Base-by-base conservation (phyloP, 2,329 filamentous ascomycete genomes). In the Myriosclerotinia duriaeana region DNA sequence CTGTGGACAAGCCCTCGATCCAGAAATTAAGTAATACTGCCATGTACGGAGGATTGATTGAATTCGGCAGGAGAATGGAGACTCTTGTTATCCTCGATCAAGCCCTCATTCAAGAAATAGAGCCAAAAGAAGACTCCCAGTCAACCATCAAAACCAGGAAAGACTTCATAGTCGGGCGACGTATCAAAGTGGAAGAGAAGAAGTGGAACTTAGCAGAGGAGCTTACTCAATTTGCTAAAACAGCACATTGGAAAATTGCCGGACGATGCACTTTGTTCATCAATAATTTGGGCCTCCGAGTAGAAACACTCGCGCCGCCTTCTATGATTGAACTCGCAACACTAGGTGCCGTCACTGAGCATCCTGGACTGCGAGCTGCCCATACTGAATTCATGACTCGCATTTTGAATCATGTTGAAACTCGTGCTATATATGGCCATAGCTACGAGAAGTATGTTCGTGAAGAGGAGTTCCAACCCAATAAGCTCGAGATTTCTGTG, bases 191-290 rank as follows among this genome's bases (percentile, higher is more conserved):
- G 5, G 95, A 99, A 77, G 82, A 84, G 64, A 93, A 91, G 79
- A 99, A 99, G 79, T 82, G 88, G 0, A 85, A 86, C 4, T 80
- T 99, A 36, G 91, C 93, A 0, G 81, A 92, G 65, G 93, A 98
- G 76, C 82, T 99, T 42, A 89, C 93, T 5, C 86, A 90, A 67
- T 80, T 89, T 68, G 91, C 92, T 1, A 88, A 87, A 73, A 86
- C 86, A 3, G 92, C 93, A 0, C 96, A 99, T 76, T 99, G 95
- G 95, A 98, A 97, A 81, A 93, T 97, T 72, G 94, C 94, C 7
- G 92, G 88, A 61, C 85, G 94, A 38, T 96, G 93, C 66, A 91
- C 91, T 12, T 90, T 96, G 46, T 95, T 99, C 76, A 91, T 96
- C 5, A 87, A 94, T 66, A 96, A 95, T 68, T 84, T 97, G 69